Percentiles rank a stretch among this genome's conserved stretches.
Conservation (phyloP, 2,329 filamentous ascomycete genomes). For the Leptographium flavum region DNA sequence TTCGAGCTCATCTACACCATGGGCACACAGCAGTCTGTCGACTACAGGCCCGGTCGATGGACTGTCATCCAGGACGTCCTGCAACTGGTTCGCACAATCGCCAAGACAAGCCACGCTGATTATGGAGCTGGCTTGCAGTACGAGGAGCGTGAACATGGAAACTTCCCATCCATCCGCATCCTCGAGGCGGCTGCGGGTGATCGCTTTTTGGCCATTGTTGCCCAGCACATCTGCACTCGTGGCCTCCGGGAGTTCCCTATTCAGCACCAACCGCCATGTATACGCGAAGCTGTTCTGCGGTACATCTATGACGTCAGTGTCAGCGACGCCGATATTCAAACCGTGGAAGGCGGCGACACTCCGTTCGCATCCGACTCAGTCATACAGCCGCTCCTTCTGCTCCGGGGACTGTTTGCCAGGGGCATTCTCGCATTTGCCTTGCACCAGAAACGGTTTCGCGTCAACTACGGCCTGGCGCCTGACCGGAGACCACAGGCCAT, state of each 20-base stretch:
- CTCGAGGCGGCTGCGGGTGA: neutral
- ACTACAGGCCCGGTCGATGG: constrained; percentile 44
- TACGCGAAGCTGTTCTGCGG: constrained; percentile 1
- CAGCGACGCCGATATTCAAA: constrained; percentile 10
- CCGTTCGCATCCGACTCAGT: neutral
- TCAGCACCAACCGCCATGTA: constrained; percentile 11
- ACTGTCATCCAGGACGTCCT: constrained; percentile 34
- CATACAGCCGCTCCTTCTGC: constrained; percentile 25
- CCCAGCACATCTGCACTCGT: neutral
- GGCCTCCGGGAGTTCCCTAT: constrained; percentile 24
- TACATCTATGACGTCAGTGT: constrained; percentile 27
- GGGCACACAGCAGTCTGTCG: constrained; percentile 33
- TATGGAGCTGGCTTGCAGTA: neutral
- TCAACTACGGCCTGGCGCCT: constrained; percentile 46
- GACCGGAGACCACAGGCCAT: constrained; percentile 24
- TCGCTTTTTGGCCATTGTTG: neutral
- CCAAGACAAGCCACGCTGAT: neutral
- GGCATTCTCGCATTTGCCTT: constrained; percentile 40
- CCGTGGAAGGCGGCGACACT: neutral
- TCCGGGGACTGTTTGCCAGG: constrained; percentile 40
- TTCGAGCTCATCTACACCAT: constrained; percentile 52
- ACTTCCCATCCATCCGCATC: neutral
- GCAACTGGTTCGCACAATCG: neutral
- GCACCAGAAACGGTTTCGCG: constrained; percentile 44
- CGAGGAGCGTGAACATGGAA: neutral